These are phyloP conservation scores for Colletotrichum eleusines DNA, from an alignment of 2,329 filamentous ascomycete species.

Conservation along the genomic window DNA sequence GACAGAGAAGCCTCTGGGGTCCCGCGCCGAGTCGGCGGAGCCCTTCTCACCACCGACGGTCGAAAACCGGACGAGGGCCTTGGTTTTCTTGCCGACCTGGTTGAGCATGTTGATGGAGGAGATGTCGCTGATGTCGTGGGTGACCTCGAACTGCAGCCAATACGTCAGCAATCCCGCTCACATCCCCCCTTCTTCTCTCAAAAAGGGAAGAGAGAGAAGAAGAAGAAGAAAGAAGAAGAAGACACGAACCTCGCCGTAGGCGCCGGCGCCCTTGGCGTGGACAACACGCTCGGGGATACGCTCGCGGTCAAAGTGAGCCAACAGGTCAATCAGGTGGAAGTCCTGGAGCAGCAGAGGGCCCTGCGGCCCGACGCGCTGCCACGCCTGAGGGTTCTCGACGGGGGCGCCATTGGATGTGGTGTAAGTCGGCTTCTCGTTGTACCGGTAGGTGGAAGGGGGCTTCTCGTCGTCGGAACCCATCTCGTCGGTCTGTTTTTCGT, in stretches of 20 bases:
- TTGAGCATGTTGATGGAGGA: slow-evolving; percentile 66
- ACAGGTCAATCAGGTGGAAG: slow-evolving; percentile 73
- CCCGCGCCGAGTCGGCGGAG: slow-evolving; percentile 77
- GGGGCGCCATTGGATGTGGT: slow-evolving; percentile 71
- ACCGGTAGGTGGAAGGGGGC: slow-evolving; percentile 61
- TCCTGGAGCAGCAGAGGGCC: slow-evolving; percentile 73
- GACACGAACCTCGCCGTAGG: slow-evolving; percentile 58
- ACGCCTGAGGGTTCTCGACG: slow-evolving; percentile 61
- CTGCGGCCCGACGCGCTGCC: slow-evolving; percentile 66
- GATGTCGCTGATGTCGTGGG: slow-evolving; percentile 64
- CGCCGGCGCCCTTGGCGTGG: slow-evolving; percentile 70
- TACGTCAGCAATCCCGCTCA: slow-evolving; percentile 1
- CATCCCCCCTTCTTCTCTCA: no score
- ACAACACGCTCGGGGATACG: slow-evolving; percentile 65
- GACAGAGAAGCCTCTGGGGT: slow-evolving; percentile 77
- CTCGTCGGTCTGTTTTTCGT: slow-evolving; percentile 43
- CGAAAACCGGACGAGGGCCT: slow-evolving; percentile 76
- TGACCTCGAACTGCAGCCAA: slow-evolving; percentile 57
- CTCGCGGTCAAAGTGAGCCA: slow-evolving; percentile 67
- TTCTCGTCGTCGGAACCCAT: slow-evolving; percentile 60
- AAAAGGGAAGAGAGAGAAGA: no score
- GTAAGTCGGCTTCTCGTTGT: slow-evolving; percentile 69
- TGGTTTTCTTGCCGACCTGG: slow-evolving; percentile 76
- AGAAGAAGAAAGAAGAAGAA: background rate
- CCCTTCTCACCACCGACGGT: slow-evolving; percentile 82